A percentile compares a stretch with the other conserved stretches of the same genome.
phyloP scores from a whole-genome alignment of 176 grass and related monocot genomes.

The Leersia perrieri region DNA sequence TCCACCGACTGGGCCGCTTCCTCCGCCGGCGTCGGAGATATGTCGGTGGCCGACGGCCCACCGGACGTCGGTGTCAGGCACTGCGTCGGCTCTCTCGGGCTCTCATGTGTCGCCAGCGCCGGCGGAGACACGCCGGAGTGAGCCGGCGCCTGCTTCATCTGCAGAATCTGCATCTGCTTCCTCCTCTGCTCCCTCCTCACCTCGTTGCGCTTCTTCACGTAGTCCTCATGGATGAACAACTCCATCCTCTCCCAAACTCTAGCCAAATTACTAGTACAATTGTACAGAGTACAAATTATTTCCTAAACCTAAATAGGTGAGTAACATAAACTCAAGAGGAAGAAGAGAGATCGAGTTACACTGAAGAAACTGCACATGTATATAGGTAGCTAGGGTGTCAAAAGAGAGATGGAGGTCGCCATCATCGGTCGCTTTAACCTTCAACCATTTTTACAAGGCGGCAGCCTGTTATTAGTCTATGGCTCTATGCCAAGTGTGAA shows the following conservation, averaged over 20 bases:
- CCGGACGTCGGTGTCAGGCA: constrained; percentile 5
- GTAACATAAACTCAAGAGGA: neutral
- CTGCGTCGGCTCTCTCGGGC: neutral
- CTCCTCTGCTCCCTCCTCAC: constrained; percentile 45
- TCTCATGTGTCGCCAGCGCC: too few relatives aligned
- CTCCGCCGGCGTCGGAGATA: neutral
- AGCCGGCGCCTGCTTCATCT: constrained; percentile 12
- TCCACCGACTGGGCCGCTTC: neutral
- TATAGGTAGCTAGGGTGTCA: constrained; percentile 9
- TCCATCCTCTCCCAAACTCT: constrained; percentile 41
- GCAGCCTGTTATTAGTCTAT: constrained; percentile 24
- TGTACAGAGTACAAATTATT: neutral
- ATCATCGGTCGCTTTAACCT: constrained; percentile 28
- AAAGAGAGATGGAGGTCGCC: neutral
- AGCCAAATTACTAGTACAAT: neutral
- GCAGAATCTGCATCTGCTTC: constrained; percentile 41
- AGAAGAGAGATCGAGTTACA: constrained; percentile 6
- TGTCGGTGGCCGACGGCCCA: neutral
- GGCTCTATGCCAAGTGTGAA: constrained; percentile 42
- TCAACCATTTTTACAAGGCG: constrained; percentile 28
- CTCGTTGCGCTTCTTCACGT: constrained; percentile 55
- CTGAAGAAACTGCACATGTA: neutral
- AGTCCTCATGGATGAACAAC: constrained; percentile 72
- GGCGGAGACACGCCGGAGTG: constrained; percentile 4
- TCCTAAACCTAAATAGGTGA: neutral